phyloP scores from a whole-genome alignment of 2,329 filamentous ascomycete species.

The Furcasterigmium sp. region DNA sequence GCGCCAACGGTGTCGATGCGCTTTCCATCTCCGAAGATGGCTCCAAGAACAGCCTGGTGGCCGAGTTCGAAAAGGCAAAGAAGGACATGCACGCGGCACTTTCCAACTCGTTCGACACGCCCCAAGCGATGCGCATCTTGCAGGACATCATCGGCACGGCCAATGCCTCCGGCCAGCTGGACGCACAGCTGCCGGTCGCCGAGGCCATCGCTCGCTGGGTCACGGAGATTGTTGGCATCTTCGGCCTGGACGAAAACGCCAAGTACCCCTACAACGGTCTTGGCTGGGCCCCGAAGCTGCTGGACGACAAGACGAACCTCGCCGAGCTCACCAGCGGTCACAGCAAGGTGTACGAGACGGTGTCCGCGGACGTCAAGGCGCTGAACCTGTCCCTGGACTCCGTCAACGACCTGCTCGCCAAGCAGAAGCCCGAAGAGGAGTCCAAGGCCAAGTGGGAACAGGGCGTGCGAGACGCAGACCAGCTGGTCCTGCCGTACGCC shows the following conservation, averaged over 20 bases:
- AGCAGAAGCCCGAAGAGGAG: constrained; percentile 37
- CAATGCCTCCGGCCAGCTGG: constrained; percentile 47
- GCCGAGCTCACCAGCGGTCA: constrained; percentile 30
- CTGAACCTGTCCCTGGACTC: constrained; percentile 44
- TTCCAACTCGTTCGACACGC: constrained; percentile 83
- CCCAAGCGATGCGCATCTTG: constrained; percentile 71
- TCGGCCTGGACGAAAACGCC: constrained; percentile 70
- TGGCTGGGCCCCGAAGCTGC: constrained; percentile 44
- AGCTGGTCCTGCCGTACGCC: constrained; percentile 50
- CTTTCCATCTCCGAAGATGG: constrained; percentile 29
- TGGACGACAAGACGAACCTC: constrained; percentile 23
- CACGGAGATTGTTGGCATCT: constrained; percentile 76
- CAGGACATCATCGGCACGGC: constrained; percentile 72
- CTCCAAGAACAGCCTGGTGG: constrained; percentile 19
- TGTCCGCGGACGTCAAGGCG: constrained; percentile 39
- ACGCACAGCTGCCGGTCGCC: constrained; percentile 39
- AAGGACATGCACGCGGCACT: constrained; percentile 54
- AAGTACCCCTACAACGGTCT: constrained; percentile 48
- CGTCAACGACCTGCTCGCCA: constrained; percentile 35
- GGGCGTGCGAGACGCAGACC: constrained; percentile 46
- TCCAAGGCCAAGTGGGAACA: constrained; percentile 37
- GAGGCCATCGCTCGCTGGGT: constrained; percentile 68
- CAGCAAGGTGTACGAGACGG: constrained; percentile 34
- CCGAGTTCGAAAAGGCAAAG: constrained; percentile 48
- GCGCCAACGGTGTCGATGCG: constrained; percentile 25